Conservation (phyloP, 805 yeast species). For the Pichia nakasei region DNA sequence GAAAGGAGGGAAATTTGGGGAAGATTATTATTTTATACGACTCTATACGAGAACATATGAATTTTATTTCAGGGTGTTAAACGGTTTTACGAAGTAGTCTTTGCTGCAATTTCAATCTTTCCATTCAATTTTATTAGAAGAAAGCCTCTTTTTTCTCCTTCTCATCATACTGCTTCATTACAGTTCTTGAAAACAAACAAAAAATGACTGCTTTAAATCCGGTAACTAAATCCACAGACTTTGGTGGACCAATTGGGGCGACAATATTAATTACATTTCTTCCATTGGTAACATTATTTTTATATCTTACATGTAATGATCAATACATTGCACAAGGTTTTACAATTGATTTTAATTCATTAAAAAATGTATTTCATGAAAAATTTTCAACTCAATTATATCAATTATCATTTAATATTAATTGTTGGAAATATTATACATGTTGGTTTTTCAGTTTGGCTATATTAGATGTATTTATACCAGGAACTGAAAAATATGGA, state of each 20-base stretch:
- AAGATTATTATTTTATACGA: no score
- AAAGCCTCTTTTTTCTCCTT: no score
- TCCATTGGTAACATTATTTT: conserved; percentile 51
- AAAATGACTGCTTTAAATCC: conserved; percentile 47
- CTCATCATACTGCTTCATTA: no score
- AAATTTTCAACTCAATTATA: conserved; percentile 15
- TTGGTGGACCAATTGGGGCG: conserved; percentile 74
- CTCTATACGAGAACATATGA: no score
- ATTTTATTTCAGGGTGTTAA: no score
- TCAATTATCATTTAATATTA: conserved; percentile 32
- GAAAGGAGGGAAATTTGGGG: no score
- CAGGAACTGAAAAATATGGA: conserved; percentile 72
- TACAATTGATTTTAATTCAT: conserved; percentile 30
- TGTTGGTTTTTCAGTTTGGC: conserved; percentile 67
- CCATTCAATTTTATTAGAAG: no score
- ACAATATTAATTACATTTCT: conserved; percentile 53
- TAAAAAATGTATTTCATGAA: conserved; percentile 18
- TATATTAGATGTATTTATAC: conserved; percentile 53
- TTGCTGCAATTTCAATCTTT: no score
- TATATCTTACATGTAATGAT: conserved; percentile 58
- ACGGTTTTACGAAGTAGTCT: no score
- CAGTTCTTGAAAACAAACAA: not conserved
- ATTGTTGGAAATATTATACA: conserved; percentile 56
- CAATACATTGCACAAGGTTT: conserved; percentile 44
- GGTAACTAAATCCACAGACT: conserved; percentile 59